Percentiles rank a stretch among this genome's conserved stretches.
phyloP scores from a whole-genome alignment of 2,329 filamentous ascomycete genomes.

The Volutella citrinella region DNA sequence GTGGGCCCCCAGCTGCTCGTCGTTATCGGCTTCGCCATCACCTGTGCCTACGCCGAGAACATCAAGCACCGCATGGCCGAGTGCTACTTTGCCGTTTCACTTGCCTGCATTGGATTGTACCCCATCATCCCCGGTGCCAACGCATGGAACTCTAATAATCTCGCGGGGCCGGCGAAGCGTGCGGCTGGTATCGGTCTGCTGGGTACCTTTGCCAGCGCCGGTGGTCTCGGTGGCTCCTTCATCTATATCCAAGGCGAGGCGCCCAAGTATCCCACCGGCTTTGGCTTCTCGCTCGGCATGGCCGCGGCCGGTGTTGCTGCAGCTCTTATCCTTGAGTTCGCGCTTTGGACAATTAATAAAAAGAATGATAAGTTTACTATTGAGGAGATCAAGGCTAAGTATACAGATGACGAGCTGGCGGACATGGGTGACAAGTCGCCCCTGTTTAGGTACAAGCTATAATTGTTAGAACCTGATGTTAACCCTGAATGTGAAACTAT shows the following conservation, averaged over 20 bases:
- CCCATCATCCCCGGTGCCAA: constrained; percentile 62
- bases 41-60: constrained; percentile 56
- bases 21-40: constrained; percentile 54
- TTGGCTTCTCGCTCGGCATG: constrained; percentile 29
- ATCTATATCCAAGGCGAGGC: constrained; percentile 32
- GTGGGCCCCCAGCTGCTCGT: constrained; percentile 57
- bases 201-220: constrained; percentile 23
- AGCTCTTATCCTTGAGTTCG: constrained; percentile 27
- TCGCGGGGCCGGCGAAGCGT: constrained; percentile 39
- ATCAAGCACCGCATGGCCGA: constrained; percentile 41
- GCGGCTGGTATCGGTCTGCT: constrained; percentile 35
- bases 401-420: constrained; percentile 26
- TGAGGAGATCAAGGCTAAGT: constrained; percentile 20
- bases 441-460: constrained; percentile 27
- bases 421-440: constrained; percentile 30
- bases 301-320: constrained; percentile 24
- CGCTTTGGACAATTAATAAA: constrained; percentile 22
- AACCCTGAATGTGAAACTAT: too few relatives aligned
- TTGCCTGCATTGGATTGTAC: constrained; percentile 68
- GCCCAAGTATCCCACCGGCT: constrained; percentile 31
- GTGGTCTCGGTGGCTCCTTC: constrained; percentile 36
- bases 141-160: constrained; percentile 33
- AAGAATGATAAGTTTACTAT: constrained; percentile 20
- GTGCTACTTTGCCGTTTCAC: constrained; percentile 65
- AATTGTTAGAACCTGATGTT: too few relatives aligned